These are phyloP conservation scores for Arctostaphylos glauca DNA, from an alignment of 148 eudicot species.

Conservation along the genomic window DNA sequence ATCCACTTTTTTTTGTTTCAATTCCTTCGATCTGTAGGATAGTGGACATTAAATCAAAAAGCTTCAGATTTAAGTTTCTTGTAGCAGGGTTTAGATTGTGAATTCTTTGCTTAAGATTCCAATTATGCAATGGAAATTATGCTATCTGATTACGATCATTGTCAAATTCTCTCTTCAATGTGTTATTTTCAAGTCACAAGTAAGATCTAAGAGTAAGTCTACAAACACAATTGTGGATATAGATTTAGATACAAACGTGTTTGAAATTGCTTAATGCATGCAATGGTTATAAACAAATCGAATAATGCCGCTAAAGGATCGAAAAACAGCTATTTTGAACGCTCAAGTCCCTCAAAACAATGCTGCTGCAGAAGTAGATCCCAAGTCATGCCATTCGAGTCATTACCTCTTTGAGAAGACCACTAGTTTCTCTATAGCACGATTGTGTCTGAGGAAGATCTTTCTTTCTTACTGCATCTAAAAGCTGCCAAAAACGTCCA, in stretches of 20 bases:
- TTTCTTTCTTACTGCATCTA: constrained; percentile 52
- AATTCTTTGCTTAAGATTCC: background rate
- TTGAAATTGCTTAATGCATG: too few relatives aligned
- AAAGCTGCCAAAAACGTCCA: constrained; percentile 37
- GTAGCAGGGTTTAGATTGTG: background rate
- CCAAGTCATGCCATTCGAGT: constrained; percentile 44
- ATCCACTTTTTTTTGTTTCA: background rate
- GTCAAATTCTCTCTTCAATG: background rate
- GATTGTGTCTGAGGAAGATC: constrained; percentile 38
- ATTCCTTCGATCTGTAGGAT: background rate
- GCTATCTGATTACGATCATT: background rate
- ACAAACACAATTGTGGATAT: too few relatives aligned
- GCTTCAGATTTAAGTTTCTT: background rate
- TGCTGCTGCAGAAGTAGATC: background rate
- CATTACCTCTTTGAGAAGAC: constrained; percentile 68
- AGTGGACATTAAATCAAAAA: background rate
- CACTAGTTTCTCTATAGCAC: background rate
- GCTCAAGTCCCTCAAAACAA: background rate
- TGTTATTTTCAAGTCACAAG: background rate
- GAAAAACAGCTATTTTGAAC: background rate
- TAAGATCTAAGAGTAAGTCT: too few relatives aligned
- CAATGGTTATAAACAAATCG: too few relatives aligned
- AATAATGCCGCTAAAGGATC: too few relatives aligned
- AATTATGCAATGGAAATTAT: background rate
- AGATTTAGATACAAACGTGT: too few relatives aligned